Conservation (phyloP, 1,139 yeast genomes). For the Debaryomyces subglobosus region DNA sequence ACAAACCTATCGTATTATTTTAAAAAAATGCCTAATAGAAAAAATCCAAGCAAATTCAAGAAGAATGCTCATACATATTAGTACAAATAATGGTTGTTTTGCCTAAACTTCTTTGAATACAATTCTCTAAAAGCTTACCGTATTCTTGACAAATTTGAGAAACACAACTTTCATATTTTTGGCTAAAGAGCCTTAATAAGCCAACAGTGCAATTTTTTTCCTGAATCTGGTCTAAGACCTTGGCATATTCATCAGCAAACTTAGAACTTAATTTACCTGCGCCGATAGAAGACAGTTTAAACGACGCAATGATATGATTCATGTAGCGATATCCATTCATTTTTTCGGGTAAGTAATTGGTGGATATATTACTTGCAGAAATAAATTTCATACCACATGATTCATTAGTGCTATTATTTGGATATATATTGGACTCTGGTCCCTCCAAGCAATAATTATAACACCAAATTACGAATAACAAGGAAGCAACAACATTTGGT, state of each 20-base stretch:
- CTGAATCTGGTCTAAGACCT: slow-evolving; percentile 4
- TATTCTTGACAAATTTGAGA: slow-evolving; percentile 9
- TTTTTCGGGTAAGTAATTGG: slow-evolving; percentile 1
- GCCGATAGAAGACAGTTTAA: not conserved
- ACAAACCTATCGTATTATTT: too few relatives aligned
- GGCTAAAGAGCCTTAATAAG: slow-evolving; percentile 7
- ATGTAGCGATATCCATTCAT: slow-evolving; percentile 6
- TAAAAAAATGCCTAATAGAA: too few relatives aligned
- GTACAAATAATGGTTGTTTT: slow-evolving; percentile 6
- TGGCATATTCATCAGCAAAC: not conserved
- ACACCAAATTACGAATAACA: slow-evolving; percentile 9
- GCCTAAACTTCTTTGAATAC: slow-evolving; percentile 6
- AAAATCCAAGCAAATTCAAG: not conserved
- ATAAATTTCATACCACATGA: not conserved
- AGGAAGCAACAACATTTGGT: slow-evolving; percentile 9
- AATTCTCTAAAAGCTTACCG: slow-evolving; percentile 5
- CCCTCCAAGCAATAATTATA: slow-evolving; percentile 9
- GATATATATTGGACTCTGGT: slow-evolving; percentile 6
- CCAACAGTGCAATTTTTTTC: slow-evolving; percentile 9
- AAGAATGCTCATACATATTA: slow-evolving; percentile 7
- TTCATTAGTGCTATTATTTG: not conserved
- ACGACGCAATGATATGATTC: not conserved
- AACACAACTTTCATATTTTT: not conserved
- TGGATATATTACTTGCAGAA: not conserved
- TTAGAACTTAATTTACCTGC: not conserved